phyloP scores from a whole-genome alignment of 1,139 yeast species.

The Saccharomycopsis crataegensis region DNA sequence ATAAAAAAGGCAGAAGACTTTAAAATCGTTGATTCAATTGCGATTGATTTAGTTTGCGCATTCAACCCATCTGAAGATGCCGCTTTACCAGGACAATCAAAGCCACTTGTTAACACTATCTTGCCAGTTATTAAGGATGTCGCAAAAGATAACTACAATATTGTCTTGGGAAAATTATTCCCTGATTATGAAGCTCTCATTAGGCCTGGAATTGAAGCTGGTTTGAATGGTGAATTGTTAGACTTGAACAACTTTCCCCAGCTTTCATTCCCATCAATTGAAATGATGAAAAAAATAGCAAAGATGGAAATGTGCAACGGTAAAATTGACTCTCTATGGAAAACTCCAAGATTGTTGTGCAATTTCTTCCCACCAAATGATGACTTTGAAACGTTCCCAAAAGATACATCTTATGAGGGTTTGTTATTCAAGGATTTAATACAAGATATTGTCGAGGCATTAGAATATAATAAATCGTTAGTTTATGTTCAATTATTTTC shows the following conservation, averaged over 20 bases:
- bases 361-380: conserved; percentile 53
- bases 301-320: conserved; percentile 23
- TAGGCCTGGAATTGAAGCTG: conserved; percentile 22
- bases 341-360: conserved; percentile 52
- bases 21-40: conserved; percentile 22
- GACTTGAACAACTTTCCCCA: conserved; percentile 42
- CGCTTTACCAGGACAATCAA: conserved; percentile 48
- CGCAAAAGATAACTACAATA: conserved; percentile 33
- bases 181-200: conserved; percentile 26
- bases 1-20: conserved; percentile 39
- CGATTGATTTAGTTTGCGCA: conserved; percentile 19
- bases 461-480: conserved; percentile 85
- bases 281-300: conserved; percentile 5
- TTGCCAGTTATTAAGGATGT: conserved; percentile 44
- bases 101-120: conserved; percentile 44
- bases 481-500: conserved; percentile 79
- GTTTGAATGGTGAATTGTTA: conserved; percentile 19
- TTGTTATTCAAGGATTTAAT: conserved; percentile 69
- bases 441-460: conserved; percentile 64
- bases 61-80: conserved; percentile 27
- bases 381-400: conserved; percentile 67
- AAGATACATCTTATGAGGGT: conserved; percentile 49
- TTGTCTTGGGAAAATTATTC: conserved; percentile 26
- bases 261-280: conserved; percentile 26
- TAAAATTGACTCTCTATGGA: conserved; percentile 44